Percentiles rank a stretch among this genome's conserved stretches.
Evolutionary conservation across 1,284 basidiomycete species (phyloP).

Genomic region (Boletus holoroseus): DNA sequence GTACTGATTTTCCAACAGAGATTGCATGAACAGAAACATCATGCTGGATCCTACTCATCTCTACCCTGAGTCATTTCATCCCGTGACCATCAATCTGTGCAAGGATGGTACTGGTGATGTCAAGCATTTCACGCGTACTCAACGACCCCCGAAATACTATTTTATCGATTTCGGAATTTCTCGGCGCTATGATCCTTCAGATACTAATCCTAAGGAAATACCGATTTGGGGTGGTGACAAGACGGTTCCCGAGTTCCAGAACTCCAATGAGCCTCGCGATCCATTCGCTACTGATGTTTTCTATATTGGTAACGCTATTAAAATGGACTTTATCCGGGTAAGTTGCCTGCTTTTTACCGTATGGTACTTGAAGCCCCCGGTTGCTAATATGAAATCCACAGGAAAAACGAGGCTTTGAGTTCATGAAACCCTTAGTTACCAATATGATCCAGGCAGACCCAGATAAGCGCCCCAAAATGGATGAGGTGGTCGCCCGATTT

Average conservation of each 20-base stretch:
- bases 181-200: constrained; percentile 21
- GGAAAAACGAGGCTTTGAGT: constrained; percentile 27
- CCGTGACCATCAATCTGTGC: constrained; percentile 1
- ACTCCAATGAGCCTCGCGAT: constrained; percentile 17
- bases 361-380: not conserved
- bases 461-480: constrained; percentile 32
- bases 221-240: constrained; percentile 32
- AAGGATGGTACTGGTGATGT: constrained; percentile 6
- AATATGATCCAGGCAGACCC: constrained; percentile 35
- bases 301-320: constrained; percentile 26
- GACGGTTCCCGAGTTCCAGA: constrained; percentile 33
- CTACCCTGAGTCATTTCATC: constrained; percentile 19
- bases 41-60: constrained; percentile 38
- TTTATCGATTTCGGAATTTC: constrained; percentile 38
- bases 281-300: constrained; percentile 34
- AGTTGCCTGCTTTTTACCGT: not conserved
- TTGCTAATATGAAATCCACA: not conserved
- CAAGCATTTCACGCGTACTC: constrained; percentile 18
- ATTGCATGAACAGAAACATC: constrained; percentile 32
- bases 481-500: constrained; percentile 32
- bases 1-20: not conserved
- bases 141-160: constrained; percentile 16
- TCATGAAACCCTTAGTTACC: constrained; percentile 30
- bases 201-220: constrained; percentile 16
- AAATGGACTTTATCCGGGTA: constrained; percentile 18